Conservation (phyloP, 331 rosid genomes). For the Telfairia occidentalis region DNA sequence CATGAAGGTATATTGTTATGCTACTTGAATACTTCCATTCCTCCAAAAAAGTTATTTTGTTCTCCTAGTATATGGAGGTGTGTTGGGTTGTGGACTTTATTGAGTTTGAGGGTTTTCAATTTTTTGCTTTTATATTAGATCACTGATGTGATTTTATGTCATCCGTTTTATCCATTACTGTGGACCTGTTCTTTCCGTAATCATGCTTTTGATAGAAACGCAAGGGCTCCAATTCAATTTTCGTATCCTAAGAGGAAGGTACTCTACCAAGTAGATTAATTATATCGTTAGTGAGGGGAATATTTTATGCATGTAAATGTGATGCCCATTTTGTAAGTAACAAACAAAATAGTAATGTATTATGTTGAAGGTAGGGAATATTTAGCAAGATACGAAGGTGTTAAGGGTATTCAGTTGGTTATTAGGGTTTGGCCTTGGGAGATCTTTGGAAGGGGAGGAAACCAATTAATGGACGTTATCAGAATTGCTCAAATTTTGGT, state of each 20-base stretch:
- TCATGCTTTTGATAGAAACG: neutral
- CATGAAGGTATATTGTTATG: constrained; percentile 45
- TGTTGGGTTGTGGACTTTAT: neutral
- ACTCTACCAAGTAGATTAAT: neutral
- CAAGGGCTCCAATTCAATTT: neutral
- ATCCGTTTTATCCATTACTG: neutral
- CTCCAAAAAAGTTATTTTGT: neutral
- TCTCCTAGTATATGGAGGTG: neutral
- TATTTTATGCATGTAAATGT: neutral
- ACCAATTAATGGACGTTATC: neutral
- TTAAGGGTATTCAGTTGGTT: neutral
- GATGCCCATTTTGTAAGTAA: neutral
- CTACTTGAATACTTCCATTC: neutral
- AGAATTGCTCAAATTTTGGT: neutral
- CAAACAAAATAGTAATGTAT: neutral
- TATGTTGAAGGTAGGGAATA: neutral
- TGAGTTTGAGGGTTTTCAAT: neutral
- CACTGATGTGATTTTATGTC: neutral
- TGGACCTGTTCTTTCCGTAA: neutral
- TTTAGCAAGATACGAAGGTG: neutral
- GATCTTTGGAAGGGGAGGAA: neutral
- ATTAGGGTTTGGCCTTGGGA: neutral
- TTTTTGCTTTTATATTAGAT: neutral
- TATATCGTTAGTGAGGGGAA: neutral
- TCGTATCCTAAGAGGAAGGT: neutral